phyloP scores from a whole-genome alignment of 1,284 basidiomycete genomes.

The Heterobasidion annosum region DNA sequence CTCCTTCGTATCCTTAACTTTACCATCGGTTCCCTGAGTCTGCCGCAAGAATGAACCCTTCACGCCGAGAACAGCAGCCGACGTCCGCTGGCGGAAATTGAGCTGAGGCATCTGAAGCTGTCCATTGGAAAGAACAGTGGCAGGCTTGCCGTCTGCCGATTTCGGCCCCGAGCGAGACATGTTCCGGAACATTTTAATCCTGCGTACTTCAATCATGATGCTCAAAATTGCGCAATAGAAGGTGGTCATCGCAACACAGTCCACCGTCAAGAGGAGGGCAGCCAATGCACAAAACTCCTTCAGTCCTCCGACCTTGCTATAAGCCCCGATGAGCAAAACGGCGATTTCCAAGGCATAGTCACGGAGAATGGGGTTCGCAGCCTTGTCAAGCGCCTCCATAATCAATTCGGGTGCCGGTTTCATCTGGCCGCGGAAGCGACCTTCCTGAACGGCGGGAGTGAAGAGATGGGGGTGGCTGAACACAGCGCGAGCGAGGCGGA shows the following conservation, averaged over 20 bases:
- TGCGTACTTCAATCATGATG: slow-evolving; percentile 86
- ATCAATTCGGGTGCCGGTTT: slow-evolving; percentile 82
- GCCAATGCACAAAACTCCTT: slow-evolving; percentile 95
- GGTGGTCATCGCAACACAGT: slow-evolving; percentile 85
- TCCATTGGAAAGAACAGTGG: slow-evolving; percentile 8
- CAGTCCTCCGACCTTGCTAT: slow-evolving; percentile 82
- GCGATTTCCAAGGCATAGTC: slow-evolving; percentile 93
- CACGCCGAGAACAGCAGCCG: slow-evolving; percentile 47
- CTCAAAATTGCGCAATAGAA: slow-evolving; percentile 87
- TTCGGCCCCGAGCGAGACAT: slow-evolving; percentile 20
- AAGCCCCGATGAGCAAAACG: slow-evolving; percentile 82
- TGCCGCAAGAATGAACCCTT: slow-evolving; percentile 50
- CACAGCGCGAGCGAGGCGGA: slow-evolving; percentile 84
- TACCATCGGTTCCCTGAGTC: slow-evolving; percentile 9
- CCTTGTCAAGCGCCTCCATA: slow-evolving; percentile 68
- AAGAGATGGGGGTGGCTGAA: slow-evolving; percentile 79
- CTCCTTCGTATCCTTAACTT: slow-evolving; percentile 33
- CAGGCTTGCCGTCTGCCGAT: slow-evolving; percentile 14
- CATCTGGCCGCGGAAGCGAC: slow-evolving; percentile 36
- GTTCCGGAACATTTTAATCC: slow-evolving; percentile 25
- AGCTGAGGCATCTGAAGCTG: slow-evolving; percentile 15
- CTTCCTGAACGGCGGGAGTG: slow-evolving; percentile 36
- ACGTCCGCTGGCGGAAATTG: slow-evolving; percentile 32
- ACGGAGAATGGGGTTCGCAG: slow-evolving; percentile 65
- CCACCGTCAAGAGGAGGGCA: slow-evolving; percentile 76